Base-by-base conservation (phyloP, 306 rosid species). In the Delonix regia region DNA sequence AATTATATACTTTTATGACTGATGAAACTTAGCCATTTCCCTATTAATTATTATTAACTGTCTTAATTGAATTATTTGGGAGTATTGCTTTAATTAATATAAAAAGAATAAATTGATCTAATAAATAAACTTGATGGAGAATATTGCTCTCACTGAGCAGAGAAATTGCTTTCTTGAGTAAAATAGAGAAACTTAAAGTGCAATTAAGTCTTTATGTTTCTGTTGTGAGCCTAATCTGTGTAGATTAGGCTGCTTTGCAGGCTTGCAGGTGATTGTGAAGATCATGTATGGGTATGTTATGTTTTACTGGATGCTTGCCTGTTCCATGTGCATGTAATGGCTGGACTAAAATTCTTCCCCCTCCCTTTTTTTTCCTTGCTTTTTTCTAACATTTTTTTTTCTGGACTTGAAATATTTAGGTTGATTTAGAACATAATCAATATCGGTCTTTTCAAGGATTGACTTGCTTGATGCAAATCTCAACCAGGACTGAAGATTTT, bases 381-480 rank as follows among this genome's bases (percentile, higher is more conserved):
- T 74, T 66, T 11, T 71, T 76, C 70, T 77, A 61, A 77, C 24
- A 22, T 62, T 63, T 48, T 39, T 66, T 56, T 61, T 24, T 72
- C 57, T 41, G 65, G 51, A 78, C 74, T 25, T 71, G 80, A 39
- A 38, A 51, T 66, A 41, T 74, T 9, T 84, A 95, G 98, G 99
- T 95, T 63, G 99, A 92, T 89, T 86, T 94, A 92, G 99, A 94
- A 66, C 97, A 92, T 78, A 94, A 94, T 87, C 97, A 94, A 27
- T 94, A 92, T 82, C 93, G 98, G 21, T 94, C 97, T 9, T 94
- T 94, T 76, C 99, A 94, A 90, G 99, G 97, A 73, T 81, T 94
- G 86, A 94, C 99, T 64, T 94, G 97, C 87, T 82, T 94, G 87
- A 94, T 94, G 91, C 99, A 94, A 89, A 92, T 94, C 75, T 94